Conservation (phyloP, 2,329 filamentous ascomycete species). For the Chrysoporthe austroafricana region DNA sequence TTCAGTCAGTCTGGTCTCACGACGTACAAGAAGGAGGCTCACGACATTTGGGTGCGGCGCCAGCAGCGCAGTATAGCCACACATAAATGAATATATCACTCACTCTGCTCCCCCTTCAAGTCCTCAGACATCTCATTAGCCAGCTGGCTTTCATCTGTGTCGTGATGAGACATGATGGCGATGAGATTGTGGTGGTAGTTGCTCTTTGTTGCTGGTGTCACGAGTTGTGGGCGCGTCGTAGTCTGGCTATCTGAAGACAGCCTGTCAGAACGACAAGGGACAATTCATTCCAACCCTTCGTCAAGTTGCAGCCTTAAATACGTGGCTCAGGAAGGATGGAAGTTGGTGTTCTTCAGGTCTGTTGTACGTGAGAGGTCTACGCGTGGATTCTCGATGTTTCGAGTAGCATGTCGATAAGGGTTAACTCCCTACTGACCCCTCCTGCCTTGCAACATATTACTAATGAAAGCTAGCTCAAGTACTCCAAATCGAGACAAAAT, state of each 20-base stretch:
- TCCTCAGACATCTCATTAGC: not conserved
- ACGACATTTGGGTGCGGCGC: not conserved
- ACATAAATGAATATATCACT: not conserved
- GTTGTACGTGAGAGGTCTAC: not conserved
- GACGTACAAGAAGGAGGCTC: not conserved
- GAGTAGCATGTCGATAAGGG: not conserved
- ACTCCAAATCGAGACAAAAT: too few relatives aligned
- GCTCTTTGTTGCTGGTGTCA: not conserved
- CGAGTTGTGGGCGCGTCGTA: not conserved
- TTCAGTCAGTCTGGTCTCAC: not conserved
- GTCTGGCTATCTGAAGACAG: not conserved
- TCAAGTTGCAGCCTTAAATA: too few relatives aligned
- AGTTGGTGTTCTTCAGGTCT: not conserved
- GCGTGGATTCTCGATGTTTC: not conserved
- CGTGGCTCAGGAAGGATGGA: too few relatives aligned
- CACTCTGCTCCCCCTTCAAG: slow-evolving; percentile 3
- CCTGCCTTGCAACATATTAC: not conserved
- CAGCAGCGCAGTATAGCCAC: not conserved
- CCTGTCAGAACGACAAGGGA: not conserved
- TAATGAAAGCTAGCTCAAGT: not conserved
- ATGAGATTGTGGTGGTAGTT: not conserved
- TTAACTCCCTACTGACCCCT: not conserved
- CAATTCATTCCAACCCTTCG: not conserved
- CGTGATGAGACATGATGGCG: not conserved
- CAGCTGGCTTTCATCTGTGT: not conserved